phyloP scores from a whole-genome alignment of 345 rosid genomes.

The Gynandropsis gynandra region DNA sequence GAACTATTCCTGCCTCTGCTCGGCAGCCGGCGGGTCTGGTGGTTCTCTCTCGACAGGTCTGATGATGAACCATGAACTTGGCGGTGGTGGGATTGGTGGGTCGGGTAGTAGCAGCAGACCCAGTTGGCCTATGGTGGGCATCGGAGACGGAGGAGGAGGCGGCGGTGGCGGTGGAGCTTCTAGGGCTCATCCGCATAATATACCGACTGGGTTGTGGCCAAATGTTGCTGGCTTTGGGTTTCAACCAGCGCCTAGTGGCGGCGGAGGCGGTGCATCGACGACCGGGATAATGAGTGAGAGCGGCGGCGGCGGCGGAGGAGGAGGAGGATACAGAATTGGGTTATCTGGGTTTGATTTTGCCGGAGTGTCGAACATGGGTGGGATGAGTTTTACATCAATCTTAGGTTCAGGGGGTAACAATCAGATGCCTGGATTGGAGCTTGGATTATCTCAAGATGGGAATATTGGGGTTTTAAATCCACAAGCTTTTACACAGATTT shows the following conservation, averaged over 20 bases:
- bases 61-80: slow-evolving; percentile 63
- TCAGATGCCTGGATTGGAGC: slow-evolving; percentile 86
- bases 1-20: slow-evolving; percentile 96
- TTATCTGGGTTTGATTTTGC: slow-evolving; percentile 79
- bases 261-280: slow-evolving; percentile 32
- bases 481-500: slow-evolving; percentile 69
- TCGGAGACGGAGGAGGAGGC: slow-evolving; percentile 41
- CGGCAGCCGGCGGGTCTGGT: slow-evolving; percentile 44
- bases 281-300: slow-evolving; percentile 43
- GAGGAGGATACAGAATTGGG: slow-evolving; percentile 56
- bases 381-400: slow-evolving; percentile 73
- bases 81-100: slow-evolving; percentile 32
- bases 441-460: slow-evolving; percentile 89
- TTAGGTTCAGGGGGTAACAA: slow-evolving; percentile 51
- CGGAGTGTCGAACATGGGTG: slow-evolving; percentile 43
- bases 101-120: slow-evolving; percentile 39
- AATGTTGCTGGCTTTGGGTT: slow-evolving; percentile 59
- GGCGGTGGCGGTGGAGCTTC: slow-evolving; percentile 44
- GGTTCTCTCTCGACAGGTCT: slow-evolving; percentile 58
- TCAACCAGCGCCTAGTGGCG: slow-evolving; percentile 38
- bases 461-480: slow-evolving; percentile 76
- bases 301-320: slow-evolving; percentile 28
- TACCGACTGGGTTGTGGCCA: slow-evolving; percentile 67
- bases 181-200: slow-evolving; percentile 47
- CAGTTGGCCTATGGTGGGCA: slow-evolving; percentile 58